phyloP scores from a whole-genome alignment of 805 yeast species.

The Groenewaldozyma salmanticensis region DNA sequence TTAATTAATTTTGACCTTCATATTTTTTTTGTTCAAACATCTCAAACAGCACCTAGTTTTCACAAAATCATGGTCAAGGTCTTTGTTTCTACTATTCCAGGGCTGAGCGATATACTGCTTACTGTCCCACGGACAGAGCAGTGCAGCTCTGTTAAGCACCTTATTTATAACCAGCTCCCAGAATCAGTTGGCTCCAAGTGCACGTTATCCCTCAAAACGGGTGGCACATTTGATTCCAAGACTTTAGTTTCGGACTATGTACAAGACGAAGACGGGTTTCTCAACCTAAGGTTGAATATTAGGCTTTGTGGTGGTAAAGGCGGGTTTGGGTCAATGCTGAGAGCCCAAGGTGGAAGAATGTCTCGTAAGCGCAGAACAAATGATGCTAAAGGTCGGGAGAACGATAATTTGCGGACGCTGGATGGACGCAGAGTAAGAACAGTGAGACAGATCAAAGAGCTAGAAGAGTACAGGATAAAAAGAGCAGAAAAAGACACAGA shows the following conservation, averaged over 20 bases:
- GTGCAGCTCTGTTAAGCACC: neutral
- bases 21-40: no score
- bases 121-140: neutral
- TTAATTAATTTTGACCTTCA: no score
- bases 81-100: conserved; percentile 11
- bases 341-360: conserved; percentile 34
- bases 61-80: neutral
- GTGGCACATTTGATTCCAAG: neutral
- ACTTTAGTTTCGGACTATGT: neutral
- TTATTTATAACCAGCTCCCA: conserved; percentile 3
- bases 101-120: conserved; percentile 5
- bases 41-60: no score
- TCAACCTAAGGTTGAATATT: conserved; percentile 15
- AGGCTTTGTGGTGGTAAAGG: conserved; percentile 45
- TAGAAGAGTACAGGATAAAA: conserved; percentile 24
- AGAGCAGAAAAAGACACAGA: conserved; percentile 13
- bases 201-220: conserved; percentile 2
- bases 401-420: conserved; percentile 31
- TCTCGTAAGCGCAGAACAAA: conserved; percentile 19
- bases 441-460: conserved; percentile 29
- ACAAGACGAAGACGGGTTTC: neutral
- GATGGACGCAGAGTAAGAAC: conserved; percentile 34
- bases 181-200: neutral
- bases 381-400: conserved; percentile 18
- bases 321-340: conserved; percentile 37